These are phyloP conservation scores for Phlebiopsis gigantea DNA, from an alignment of 768 basidiomycete species.

Conservation along the genomic window DNA sequence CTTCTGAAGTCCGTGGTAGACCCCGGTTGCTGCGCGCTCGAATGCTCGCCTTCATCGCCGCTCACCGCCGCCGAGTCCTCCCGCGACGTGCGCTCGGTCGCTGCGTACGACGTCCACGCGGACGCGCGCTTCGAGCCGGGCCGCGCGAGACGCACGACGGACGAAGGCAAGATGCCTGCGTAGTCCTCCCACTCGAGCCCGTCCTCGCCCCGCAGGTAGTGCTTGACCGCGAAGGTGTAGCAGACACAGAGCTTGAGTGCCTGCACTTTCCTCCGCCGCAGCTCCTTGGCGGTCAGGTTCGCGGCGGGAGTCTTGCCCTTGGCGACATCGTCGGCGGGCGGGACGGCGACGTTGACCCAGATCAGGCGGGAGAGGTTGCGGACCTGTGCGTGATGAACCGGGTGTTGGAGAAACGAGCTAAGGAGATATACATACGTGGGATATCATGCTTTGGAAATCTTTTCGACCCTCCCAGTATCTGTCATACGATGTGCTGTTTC, in stretches of 20 bases:
- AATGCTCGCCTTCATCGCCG: slow-evolving; percentile 10
- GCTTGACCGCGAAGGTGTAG: slow-evolving; percentile 68
- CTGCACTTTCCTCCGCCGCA: slow-evolving; percentile 64
- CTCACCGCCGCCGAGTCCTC: slow-evolving; percentile 7
- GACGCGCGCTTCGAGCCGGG: slow-evolving; percentile 28
- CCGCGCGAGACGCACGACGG: slow-evolving; percentile 41
- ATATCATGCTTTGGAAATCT: slow-evolving; percentile 65
- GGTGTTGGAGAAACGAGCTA: slow-evolving; percentile 6
- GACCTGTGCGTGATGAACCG: slow-evolving; percentile 28
- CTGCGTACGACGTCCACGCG: slow-evolving; percentile 34
- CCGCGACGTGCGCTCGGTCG: slow-evolving; percentile 17
- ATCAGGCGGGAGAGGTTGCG: slow-evolving; percentile 74
- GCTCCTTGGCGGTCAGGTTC: slow-evolving; percentile 43
- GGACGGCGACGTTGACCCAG: slow-evolving; percentile 75
- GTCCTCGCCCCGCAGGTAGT: slow-evolving; percentile 84
- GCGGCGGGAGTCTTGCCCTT: slow-evolving; percentile 51
- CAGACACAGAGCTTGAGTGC: slow-evolving; percentile 61
- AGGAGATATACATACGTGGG: too few species aligned
- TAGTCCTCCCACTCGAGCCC: slow-evolving; percentile 69
- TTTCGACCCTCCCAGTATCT: slow-evolving; percentile 89
- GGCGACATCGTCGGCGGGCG: slow-evolving; percentile 44
- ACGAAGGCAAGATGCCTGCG: slow-evolving; percentile 56
- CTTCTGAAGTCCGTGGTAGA: slow-evolving; percentile 5
- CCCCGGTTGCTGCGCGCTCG: not conserved
- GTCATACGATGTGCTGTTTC: slow-evolving; percentile 71